These are phyloP conservation scores for Yamadazyma olivae DNA, from an alignment of 805 yeast genomes.

Conservation along the genomic window DNA sequence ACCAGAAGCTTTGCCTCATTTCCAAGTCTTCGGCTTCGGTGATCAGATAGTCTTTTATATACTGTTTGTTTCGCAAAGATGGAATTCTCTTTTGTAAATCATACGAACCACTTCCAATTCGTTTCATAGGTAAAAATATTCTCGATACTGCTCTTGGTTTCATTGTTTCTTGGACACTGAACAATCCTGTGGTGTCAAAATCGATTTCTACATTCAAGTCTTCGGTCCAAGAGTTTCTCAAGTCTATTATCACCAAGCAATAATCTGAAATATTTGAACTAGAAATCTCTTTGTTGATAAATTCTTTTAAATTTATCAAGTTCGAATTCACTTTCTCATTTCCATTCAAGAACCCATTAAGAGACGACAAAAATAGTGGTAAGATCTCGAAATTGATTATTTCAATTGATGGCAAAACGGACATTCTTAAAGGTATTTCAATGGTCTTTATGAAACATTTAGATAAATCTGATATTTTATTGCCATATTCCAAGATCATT, in stretches of 20 bases:
- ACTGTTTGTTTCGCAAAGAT: constrained; percentile 66
- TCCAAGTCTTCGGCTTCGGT: constrained; percentile 54
- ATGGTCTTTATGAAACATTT: constrained; percentile 48
- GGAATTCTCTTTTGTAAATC: constrained; percentile 60
- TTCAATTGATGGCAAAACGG: constrained; percentile 73
- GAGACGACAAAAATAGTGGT: constrained; percentile 42
- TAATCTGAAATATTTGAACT: constrained; percentile 39
- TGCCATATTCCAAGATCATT: constrained; percentile 62
- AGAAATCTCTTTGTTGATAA: constrained; percentile 3
- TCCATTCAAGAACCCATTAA: constrained; percentile 11
- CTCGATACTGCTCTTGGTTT: constrained; percentile 41
- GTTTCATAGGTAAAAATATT: constrained; percentile 65
- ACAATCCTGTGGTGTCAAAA: constrained; percentile 9
- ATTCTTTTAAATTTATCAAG: constrained; percentile 5
- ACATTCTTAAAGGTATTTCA: constrained; percentile 63
- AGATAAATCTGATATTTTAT: constrained; percentile 19
- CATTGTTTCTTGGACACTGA: constrained; percentile 26
- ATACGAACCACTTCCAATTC: constrained; percentile 44
- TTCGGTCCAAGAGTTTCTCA: constrained; percentile 79
- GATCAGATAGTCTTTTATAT: constrained; percentile 53
- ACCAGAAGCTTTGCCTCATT: constrained; percentile 76
- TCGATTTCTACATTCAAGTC: constrained; percentile 23
- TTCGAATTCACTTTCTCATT: not conserved
- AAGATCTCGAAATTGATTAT: constrained; percentile 73
- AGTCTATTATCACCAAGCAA: constrained; percentile 66